These are phyloP conservation scores for Suillus clintonianus DNA, from an alignment of 768 basidiomycete species.

Conservation along the genomic window DNA sequence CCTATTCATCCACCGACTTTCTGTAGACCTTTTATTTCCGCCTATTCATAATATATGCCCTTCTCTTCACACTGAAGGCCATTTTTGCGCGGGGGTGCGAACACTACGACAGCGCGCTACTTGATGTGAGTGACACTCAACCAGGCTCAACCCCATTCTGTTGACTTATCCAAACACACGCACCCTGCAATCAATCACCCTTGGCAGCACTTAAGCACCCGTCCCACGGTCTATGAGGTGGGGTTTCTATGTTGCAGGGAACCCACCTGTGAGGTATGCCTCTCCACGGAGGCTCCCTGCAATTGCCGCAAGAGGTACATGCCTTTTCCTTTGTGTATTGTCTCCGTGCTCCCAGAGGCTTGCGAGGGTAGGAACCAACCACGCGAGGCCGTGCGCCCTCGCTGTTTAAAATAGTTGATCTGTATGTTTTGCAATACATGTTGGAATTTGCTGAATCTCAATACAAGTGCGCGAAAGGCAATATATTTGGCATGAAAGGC, in stretches of 20 bases:
- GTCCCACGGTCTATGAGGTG: neutral
- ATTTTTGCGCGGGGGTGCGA: too few relatives aligned
- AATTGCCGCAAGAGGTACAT: neutral
- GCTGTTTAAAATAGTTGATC: neutral
- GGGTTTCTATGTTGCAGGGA: neutral
- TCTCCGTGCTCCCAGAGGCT: neutral
- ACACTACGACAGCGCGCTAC: too few relatives aligned
- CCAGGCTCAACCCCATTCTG: too few relatives aligned
- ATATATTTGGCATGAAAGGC: neutral
- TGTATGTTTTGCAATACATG: neutral
- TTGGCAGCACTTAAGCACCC: neutral
- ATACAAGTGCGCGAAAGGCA: neutral
- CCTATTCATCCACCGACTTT: too few relatives aligned
- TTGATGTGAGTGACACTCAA: too few relatives aligned
- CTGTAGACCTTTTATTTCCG: too few relatives aligned
- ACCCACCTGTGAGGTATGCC: constrained; percentile 1
- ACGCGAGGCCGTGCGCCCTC: neutral
- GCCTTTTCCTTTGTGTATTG: neutral
- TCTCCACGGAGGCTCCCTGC: neutral
- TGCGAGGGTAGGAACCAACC: neutral
- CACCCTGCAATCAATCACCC: too few relatives aligned
- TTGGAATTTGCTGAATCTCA: neutral
- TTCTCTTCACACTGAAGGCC: too few relatives aligned
- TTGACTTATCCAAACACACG: too few relatives aligned
- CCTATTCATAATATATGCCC: too few relatives aligned